These are phyloP conservation scores for Hirsutella thompsonii DNA, from an alignment of 2,329 filamentous ascomycete species.

Conservation along the genomic window DNA sequence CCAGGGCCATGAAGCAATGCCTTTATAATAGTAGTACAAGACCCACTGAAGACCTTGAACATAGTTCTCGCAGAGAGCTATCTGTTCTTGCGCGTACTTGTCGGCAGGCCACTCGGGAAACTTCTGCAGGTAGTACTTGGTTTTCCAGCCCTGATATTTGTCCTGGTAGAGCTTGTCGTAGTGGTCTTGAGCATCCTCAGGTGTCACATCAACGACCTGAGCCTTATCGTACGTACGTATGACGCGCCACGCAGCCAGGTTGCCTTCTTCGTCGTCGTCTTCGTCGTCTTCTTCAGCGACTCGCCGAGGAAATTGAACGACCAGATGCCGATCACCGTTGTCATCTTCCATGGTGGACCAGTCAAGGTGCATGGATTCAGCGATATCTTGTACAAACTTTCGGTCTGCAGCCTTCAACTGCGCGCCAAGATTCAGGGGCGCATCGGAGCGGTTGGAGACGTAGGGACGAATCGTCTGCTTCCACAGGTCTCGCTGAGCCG, in stretches of 20 bases:
- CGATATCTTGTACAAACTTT: constrained; percentile 84
- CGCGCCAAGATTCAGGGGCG: constrained; percentile 60
- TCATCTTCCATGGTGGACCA: constrained; percentile 47
- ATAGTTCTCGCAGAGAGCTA: constrained; percentile 83
- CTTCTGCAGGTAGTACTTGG: constrained; percentile 82
- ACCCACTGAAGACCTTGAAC: constrained; percentile 98
- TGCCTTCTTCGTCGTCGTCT: constrained; percentile 65
- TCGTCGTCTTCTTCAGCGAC: constrained; percentile 52
- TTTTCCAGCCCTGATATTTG: constrained; percentile 88
- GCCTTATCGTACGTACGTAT: constrained; percentile 88
- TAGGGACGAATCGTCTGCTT: constrained; percentile 69
- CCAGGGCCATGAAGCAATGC: constrained; percentile 97
- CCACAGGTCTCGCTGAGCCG: constrained; percentile 71
- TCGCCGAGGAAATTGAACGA: constrained; percentile 31
- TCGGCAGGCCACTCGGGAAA: constrained; percentile 76
- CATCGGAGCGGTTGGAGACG: constrained; percentile 53
- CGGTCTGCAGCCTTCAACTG: constrained; percentile 72
- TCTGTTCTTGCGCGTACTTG: constrained; percentile 63
- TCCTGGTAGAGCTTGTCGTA: constrained; percentile 79
- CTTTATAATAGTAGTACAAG: constrained; percentile 92
- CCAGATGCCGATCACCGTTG: constrained; percentile 38
- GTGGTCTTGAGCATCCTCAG: constrained; percentile 65
- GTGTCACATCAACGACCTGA: constrained; percentile 64
- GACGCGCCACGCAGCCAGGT: constrained; percentile 72
- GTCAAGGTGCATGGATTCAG: constrained; percentile 44